These are phyloP conservation scores for Tolypocladium pustulatum DNA, from an alignment of 2,329 filamentous ascomycete genomes.

Conservation along the genomic window DNA sequence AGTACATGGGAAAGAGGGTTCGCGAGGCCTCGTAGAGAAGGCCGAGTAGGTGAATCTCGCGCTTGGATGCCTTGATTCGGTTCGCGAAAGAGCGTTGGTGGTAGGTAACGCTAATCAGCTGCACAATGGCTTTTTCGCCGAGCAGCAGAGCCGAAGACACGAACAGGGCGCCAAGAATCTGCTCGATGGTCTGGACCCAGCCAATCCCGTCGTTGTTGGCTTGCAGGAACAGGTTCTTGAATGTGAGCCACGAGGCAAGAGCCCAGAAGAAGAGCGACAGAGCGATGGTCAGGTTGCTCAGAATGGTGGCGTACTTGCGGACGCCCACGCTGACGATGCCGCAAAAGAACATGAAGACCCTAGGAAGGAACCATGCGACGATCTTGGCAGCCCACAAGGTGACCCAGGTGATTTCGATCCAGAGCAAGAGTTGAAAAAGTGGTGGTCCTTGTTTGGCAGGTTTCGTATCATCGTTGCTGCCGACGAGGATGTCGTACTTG, in stretches of 20 bases:
- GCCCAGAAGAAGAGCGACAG: constrained; percentile 61
- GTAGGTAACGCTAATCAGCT: constrained; percentile 76
- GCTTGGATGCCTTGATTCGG: constrained; percentile 83
- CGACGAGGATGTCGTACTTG: constrained; percentile 25
- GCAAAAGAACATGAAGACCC: constrained; percentile 56
- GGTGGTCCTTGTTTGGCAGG: constrained; percentile 27
- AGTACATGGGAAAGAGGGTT: constrained; percentile 84
- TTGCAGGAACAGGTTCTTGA: constrained; percentile 40
- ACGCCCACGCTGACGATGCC: constrained; percentile 61
- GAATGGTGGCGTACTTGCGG: constrained; percentile 57
- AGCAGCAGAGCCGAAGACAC: constrained; percentile 62
- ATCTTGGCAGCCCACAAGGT: constrained; percentile 58
- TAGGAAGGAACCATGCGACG: constrained; percentile 48
- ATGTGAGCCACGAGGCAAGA: constrained; percentile 51
- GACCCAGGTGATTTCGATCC: constrained; percentile 60
- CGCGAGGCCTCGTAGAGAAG: constrained; percentile 86
- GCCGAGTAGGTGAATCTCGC: constrained; percentile 68
- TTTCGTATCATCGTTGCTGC: constrained; percentile 10
- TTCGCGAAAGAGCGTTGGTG: constrained; percentile 75
- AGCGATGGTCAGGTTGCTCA: constrained; percentile 54
- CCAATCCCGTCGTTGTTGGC: constrained; percentile 21
- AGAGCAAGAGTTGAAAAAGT: constrained; percentile 53
- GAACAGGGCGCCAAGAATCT: constrained; percentile 56
- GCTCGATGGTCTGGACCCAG: constrained; percentile 51
- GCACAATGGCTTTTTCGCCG: constrained; percentile 68